These are phyloP conservation scores for Geosiphon pyriformis DNA, from an alignment of 192 early-diverging fungal species.

Conservation along the genomic window DNA sequence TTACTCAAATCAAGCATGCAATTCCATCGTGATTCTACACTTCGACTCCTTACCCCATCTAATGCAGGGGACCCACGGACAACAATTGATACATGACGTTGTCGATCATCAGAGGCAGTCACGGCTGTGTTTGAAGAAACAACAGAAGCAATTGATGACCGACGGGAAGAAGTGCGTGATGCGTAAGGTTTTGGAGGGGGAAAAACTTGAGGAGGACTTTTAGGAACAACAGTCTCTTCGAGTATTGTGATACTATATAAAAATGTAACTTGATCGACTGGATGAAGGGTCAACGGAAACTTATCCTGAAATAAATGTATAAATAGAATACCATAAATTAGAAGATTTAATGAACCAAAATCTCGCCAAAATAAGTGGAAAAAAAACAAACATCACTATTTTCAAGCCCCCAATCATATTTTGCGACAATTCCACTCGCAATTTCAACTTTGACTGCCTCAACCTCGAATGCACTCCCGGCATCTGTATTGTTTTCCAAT, in stretches of 20 bases:
- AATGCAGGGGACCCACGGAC: constrained; percentile 45
- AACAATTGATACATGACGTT: constrained; percentile 48
- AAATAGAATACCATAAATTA: too few relatives aligned
- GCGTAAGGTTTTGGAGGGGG: constrained; percentile 4
- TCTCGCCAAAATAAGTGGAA: neutral
- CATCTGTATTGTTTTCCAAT: constrained; percentile 50
- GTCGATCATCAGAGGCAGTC: constrained; percentile 24
- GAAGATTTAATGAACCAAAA: too few relatives aligned
- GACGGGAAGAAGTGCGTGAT: constrained; percentile 6
- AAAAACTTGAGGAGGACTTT: constrained; percentile 2
- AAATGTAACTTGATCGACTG: constrained; percentile 51
- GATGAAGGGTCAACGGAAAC: constrained; percentile 44
- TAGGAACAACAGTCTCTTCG: constrained; percentile 36
- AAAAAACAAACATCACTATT: constrained; percentile 16
- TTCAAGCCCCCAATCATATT: constrained; percentile 32
- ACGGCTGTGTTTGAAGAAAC: neutral
- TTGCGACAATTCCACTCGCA: constrained; percentile 44
- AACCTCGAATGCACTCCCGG: constrained; percentile 45
- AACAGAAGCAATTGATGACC: constrained; percentile 16
- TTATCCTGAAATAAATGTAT: constrained; percentile 15
- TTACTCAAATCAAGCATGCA: constrained; percentile 50
- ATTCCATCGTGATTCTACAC: constrained; percentile 57
- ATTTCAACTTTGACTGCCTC: constrained; percentile 48
- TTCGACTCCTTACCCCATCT: constrained; percentile 37
- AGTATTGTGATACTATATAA: constrained; percentile 50